A percentile compares a stretch with the other conserved stretches of the same genome.
Conservation (phyloP, 495 filamentous ascomycete species). For the Xylaria acuta region DNA sequence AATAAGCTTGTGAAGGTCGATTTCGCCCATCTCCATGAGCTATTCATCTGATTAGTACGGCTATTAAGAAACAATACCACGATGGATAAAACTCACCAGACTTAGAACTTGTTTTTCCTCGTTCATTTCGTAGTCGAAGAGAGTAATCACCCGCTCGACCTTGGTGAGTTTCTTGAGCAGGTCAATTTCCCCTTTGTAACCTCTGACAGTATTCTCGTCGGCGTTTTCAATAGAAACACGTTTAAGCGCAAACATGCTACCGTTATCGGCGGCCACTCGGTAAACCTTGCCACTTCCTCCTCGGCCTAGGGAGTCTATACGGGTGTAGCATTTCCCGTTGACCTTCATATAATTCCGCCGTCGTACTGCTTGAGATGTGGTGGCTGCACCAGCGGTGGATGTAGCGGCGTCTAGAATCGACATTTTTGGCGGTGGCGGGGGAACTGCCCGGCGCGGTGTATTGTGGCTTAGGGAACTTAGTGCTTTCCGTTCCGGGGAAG, state of each 20-base stretch:
- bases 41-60: constrained; percentile 36
- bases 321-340: constrained; percentile 88
- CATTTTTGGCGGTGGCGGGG: constrained; percentile 91
- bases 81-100: constrained; percentile 62
- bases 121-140: constrained; percentile 94
- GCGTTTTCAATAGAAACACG: constrained; percentile 87
- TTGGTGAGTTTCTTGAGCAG: constrained; percentile 80
- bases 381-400: constrained; percentile 77
- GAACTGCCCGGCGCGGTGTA: constrained; percentile 79
- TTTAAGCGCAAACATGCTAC: constrained; percentile 92
- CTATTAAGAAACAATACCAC: not conserved
- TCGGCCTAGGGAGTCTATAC: constrained; percentile 86
- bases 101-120: constrained; percentile 83
- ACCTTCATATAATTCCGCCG: constrained; percentile 81
- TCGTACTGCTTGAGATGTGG: constrained; percentile 73
- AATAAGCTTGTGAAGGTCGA: constrained; percentile 90
- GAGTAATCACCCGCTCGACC: constrained; percentile 84
- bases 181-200: constrained; percentile 98
- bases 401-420: constrained; percentile 91
- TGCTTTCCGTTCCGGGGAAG: constrained; percentile 70
- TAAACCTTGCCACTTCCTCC: constrained; percentile 95
- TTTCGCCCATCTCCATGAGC: constrained; percentile 98
- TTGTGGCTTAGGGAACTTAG: constrained; percentile 78
- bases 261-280: constrained; percentile 95
- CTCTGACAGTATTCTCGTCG: constrained; percentile 81